Conservation (phyloP, 495 filamentous ascomycete species). For the Terfezia claveryi region DNA sequence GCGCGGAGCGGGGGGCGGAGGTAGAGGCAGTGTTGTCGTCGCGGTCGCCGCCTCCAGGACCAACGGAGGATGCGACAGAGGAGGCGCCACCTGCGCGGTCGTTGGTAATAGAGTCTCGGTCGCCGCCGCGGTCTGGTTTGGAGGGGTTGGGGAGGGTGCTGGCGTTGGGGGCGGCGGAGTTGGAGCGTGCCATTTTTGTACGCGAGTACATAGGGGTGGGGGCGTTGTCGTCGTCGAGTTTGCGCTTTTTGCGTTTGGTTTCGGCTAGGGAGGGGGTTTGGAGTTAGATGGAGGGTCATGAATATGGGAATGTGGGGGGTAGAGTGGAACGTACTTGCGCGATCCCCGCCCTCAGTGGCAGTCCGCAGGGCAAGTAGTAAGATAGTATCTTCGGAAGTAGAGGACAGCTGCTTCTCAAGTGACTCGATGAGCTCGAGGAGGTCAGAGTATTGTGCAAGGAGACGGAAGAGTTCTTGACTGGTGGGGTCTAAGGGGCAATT, state of each 20-base stretch:
- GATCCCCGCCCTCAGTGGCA: conserved; percentile 19
- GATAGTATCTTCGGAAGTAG: conserved; percentile 9
- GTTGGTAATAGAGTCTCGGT: neutral
- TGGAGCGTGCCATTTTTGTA: conserved; percentile 14
- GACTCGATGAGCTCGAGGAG: neutral
- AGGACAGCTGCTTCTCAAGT: neutral
- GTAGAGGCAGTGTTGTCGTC: too few relatives aligned
- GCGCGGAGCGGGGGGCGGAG: neutral
- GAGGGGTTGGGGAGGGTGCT: neutral
- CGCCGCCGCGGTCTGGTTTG: neutral
- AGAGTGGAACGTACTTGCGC: conserved; percentile 15
- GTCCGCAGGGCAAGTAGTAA: conserved; percentile 17
- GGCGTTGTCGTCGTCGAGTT: conserved; percentile 10
- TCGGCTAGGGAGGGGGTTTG: conserved; percentile 1
- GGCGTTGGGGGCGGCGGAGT: conserved; percentile 9
- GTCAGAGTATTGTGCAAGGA: neutral
- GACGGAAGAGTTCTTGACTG: neutral
- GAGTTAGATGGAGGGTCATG: conserved; percentile 3
- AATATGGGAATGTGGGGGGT: conserved; percentile 1
- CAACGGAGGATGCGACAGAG: neutral
- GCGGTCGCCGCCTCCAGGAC: neutral
- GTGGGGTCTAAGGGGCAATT: neutral
- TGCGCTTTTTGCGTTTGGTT: conserved; percentile 19
- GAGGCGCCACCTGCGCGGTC: neutral
- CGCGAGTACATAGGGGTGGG: neutral